Conservation (phyloP, 768 basidiomycete genomes). For the Termitomyces titanicus region DNA sequence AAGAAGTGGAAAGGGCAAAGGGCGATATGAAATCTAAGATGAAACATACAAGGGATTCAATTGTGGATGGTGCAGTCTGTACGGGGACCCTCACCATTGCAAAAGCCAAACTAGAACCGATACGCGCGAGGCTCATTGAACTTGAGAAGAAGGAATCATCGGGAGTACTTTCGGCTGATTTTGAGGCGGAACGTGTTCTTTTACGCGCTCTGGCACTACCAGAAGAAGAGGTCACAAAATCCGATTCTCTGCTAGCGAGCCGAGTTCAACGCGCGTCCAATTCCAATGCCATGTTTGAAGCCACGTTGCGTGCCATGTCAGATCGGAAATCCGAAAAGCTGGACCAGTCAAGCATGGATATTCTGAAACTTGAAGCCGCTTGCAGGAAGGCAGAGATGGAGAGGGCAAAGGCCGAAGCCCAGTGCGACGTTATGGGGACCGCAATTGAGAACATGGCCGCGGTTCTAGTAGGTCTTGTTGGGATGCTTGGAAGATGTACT, state of each 20-base stretch:
- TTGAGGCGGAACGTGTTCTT: slow-evolving; percentile 72
- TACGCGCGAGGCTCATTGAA: slow-evolving; percentile 58
- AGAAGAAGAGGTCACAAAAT: slow-evolving; percentile 64
- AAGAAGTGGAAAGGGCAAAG: slow-evolving; percentile 73
- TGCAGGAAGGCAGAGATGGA: slow-evolving; percentile 72
- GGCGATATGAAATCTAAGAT: slow-evolving; percentile 68
- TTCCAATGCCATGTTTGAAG: slow-evolving; percentile 79
- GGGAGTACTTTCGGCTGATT: slow-evolving; percentile 44
- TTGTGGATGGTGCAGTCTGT: slow-evolving; percentile 74
- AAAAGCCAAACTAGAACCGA: slow-evolving; percentile 60
- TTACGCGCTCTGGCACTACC: slow-evolving; percentile 62
- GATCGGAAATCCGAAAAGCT: slow-evolving; percentile 77
- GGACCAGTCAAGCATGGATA: slow-evolving; percentile 67
- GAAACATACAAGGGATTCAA: slow-evolving; percentile 66
- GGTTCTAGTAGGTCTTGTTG: slow-evolving; percentile 67
- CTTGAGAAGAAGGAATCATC: slow-evolving; percentile 42
- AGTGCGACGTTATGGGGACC: slow-evolving; percentile 58
- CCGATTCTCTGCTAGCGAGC: slow-evolving; percentile 53
- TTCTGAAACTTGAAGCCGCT: slow-evolving; percentile 65
- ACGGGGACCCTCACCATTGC: slow-evolving; percentile 69
- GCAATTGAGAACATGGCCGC: slow-evolving; percentile 64
- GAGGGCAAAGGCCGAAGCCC: slow-evolving; percentile 57
- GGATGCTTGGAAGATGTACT: slow-evolving; percentile 78
- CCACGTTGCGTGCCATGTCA: slow-evolving; percentile 77
- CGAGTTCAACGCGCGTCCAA: slow-evolving; percentile 70